Evolutionary conservation across 192 early-diverging fungal species (phyloP).

Genomic region (Coemansia sp.): DNA sequence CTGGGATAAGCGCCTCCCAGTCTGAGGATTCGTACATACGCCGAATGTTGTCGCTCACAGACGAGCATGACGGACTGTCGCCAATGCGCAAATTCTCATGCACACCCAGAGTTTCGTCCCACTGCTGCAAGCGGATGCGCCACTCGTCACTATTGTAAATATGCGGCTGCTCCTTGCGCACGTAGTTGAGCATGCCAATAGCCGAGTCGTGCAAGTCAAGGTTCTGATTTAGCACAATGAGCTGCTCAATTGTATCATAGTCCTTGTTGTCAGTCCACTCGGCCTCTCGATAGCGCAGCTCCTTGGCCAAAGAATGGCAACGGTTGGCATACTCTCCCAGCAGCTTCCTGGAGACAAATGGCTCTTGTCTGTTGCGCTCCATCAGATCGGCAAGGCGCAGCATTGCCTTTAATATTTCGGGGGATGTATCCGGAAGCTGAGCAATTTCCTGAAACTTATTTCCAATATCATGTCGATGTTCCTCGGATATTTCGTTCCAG

Average conservation of each 20-base stretch:
- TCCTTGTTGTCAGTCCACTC: conserved; percentile 87
- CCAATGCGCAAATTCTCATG: conserved; percentile 44
- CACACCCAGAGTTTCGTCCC: conserved; percentile 90
- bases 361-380: conserved; percentile 96
- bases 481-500: conserved; percentile 90
- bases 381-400: conserved; percentile 97
- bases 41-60: conserved; percentile 81
- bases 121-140: conserved; percentile 92
- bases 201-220: conserved; percentile 97
- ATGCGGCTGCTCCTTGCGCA: conserved; percentile 74
- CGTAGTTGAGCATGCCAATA: conserved; percentile 90
- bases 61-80: neutral
- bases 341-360: conserved; percentile 91
- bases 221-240: conserved; percentile 94
- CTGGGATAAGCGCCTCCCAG: conserved; percentile 80
- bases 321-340: conserved; percentile 88
- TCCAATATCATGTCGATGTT: conserved; percentile 90
- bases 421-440: conserved; percentile 81
- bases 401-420: conserved; percentile 89
- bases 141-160: conserved; percentile 88
- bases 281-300: conserved; percentile 97
- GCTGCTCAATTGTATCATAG: conserved; percentile 83
- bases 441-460: conserved; percentile 79
- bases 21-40: conserved; percentile 93
- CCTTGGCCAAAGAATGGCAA: conserved; percentile 96